These are phyloP conservation scores for thale cress (Arabidopsis thaliana) DNA, from an alignment of 345 rosid genomes.

Conservation along the genomic window DNA sequence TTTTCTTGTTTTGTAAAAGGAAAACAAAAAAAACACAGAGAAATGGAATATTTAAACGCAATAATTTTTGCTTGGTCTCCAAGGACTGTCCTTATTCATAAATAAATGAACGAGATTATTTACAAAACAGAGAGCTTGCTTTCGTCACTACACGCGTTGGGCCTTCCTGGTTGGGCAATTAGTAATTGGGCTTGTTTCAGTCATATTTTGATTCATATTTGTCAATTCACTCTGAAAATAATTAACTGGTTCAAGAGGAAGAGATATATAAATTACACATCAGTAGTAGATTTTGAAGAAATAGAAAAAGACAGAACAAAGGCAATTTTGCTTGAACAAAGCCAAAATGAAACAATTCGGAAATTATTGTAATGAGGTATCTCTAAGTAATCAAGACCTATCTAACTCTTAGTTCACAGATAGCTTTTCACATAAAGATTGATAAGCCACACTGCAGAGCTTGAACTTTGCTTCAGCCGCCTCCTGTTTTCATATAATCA, in stretches of 20 bases:
- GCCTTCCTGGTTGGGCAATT: background rate
- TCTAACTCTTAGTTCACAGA: slow-evolving; percentile 49
- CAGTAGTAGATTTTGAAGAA: background rate
- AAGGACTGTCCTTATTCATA: slow-evolving; percentile 15
- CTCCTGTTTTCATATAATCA: slow-evolving; percentile 46
- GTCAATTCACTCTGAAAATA: background rate
- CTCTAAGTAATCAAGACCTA: slow-evolving; percentile 30
- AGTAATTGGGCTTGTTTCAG: background rate
- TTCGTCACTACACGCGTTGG: too few relatives aligned
- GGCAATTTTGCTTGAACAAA: background rate
- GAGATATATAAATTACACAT: background rate
- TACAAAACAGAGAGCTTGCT: background rate
- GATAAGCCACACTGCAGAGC: slow-evolving; percentile 87
- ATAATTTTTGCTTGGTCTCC: slow-evolving; percentile 22
- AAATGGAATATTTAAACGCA: slow-evolving; percentile 20
- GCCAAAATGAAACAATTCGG: slow-evolving; percentile 6
- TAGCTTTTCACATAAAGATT: slow-evolving; percentile 78
- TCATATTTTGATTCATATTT: background rate
- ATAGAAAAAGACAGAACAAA: background rate
- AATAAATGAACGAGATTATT: background rate
- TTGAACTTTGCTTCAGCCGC: slow-evolving; percentile 95
- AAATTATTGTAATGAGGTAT: slow-evolving; percentile 3
- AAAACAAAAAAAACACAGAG: background rate
- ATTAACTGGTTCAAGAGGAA: background rate
- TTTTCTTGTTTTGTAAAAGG: background rate